Conservation (phyloP, 1,284 basidiomycete genomes). For the Ganoderma multipileum region DNA sequence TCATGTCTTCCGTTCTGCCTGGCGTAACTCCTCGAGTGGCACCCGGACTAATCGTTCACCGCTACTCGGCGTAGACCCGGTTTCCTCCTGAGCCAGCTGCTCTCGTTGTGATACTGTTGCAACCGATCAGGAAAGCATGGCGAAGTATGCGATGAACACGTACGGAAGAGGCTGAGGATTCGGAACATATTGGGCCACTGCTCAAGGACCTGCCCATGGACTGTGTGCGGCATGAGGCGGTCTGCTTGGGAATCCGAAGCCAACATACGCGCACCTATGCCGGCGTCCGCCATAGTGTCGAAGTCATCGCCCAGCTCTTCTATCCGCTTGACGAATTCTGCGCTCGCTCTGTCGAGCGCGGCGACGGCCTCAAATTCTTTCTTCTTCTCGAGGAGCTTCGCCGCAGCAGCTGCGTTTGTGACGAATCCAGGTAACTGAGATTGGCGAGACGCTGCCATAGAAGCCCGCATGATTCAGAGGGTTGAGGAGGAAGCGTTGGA, state of each 20-base stretch:
- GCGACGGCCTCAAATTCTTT: constrained; percentile 80
- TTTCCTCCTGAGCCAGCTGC: constrained; percentile 36
- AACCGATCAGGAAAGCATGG: neutral
- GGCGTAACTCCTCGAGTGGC: constrained; percentile 63
- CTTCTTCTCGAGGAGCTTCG: constrained; percentile 76
- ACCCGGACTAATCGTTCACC: constrained; percentile 64
- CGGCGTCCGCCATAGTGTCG: constrained; percentile 77
- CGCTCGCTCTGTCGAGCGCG: constrained; percentile 69
- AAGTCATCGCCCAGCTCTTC: constrained; percentile 74
- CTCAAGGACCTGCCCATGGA: constrained; percentile 76
- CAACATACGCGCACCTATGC: constrained; percentile 55
- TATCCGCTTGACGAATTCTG: constrained; percentile 69
- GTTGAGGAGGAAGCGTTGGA: neutral
- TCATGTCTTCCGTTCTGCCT: constrained; percentile 30
- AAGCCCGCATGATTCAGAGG: constrained; percentile 57
- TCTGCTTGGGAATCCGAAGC: constrained; percentile 9
- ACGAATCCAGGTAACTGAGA: constrained; percentile 53
- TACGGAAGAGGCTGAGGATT: constrained; percentile 72
- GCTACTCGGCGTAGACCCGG: constrained; percentile 28
- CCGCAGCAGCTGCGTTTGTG: constrained; percentile 53
- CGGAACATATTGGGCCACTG: constrained; percentile 86
- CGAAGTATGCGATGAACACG: constrained; percentile 31
- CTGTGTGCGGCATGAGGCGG: constrained; percentile 42
- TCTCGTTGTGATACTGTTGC: constrained; percentile 52
- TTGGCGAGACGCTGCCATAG: constrained; percentile 56